Percentiles rank a stretch among this genome's conserved stretches.
phyloP scores from a whole-genome alignment of 805 yeast species.

The Yamadazyma akitaensis region DNA sequence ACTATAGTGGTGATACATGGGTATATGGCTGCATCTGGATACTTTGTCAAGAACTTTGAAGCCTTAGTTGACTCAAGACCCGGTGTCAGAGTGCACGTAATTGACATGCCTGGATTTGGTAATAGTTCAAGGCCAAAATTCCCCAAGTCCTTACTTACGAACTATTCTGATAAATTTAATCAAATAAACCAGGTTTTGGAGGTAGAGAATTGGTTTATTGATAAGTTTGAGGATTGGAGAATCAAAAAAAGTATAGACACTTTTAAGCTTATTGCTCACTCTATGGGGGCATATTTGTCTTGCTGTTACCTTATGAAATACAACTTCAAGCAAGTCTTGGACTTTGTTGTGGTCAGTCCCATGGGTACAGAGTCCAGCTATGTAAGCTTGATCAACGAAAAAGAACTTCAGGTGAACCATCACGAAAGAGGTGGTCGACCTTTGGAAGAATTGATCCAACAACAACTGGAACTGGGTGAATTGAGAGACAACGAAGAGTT shows the following conservation, averaged over 20 bases:
- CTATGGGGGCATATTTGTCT: constrained; percentile 42
- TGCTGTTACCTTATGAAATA: constrained; percentile 41
- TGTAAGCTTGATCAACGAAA: constrained; percentile 30
- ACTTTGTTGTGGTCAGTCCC: constrained; percentile 34
- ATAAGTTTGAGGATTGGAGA: constrained; percentile 38
- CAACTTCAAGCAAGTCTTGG: constrained; percentile 23
- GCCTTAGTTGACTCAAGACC: constrained; percentile 25
- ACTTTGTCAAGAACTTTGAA: constrained; percentile 38
- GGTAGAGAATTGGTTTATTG: constrained; percentile 42
- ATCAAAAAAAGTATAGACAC: constrained; percentile 16
- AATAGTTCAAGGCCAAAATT: constrained; percentile 40
- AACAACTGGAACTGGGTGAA: constrained; percentile 15
- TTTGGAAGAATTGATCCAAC: constrained; percentile 26
- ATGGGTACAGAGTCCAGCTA: constrained; percentile 43
- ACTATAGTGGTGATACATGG: constrained; percentile 36
- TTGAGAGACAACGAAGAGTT: constrained; percentile 17
- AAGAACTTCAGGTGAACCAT: constrained; percentile 29
- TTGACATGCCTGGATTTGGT: constrained; percentile 44
- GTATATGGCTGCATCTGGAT: constrained; percentile 45
- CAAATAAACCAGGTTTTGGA: constrained; percentile 30
- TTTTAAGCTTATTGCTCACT: constrained; percentile 36
- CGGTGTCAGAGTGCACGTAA: constrained; percentile 35
- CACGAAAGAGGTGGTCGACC: constrained; percentile 36
- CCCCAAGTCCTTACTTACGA: constrained; percentile 26
- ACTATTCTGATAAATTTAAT: constrained; percentile 17